Base-by-base conservation (phyloP, 1,284 basidiomycete species). In the Tremellales sp. region DNA sequence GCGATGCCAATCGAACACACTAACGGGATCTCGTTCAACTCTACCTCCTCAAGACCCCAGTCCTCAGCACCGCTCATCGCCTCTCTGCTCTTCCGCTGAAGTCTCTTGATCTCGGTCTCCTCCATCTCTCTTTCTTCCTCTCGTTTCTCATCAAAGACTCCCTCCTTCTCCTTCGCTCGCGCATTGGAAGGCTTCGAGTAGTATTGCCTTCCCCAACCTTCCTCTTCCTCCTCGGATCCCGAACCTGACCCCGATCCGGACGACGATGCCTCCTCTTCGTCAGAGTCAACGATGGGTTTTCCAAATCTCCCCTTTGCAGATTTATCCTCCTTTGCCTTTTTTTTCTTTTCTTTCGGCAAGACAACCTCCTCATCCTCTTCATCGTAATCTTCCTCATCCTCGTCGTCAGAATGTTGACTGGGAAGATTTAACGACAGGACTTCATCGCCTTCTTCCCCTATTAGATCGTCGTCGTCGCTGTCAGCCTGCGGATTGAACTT, bases 71-170 rank as follows among this genome's bases (percentile, higher is more conserved):
- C 86, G 2, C 64, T 73, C 78, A 95, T 78, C 5, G 73, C 78
- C 56, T 88, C 84, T 18, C 86, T 77, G 31, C 81, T 76, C 70
- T 86, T 88, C 22, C 76, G 72, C 70, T 95, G 93, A 43, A 97
- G 70, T 40, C 88, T 77, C 59, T 76, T 82, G 6, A 87, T 88
- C 72, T 97, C 92, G 63, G 86, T 83, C 66, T 90, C 86, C 64
- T 95, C 91, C 49, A 94, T 75, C 61, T 88, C 85, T 61, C 85
- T 80, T 31, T 82, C 86, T 66, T 90, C 87, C 54, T 91, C 87
- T 52, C 88, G 67, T 57, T 87, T 87, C 33, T 86, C 86, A 40
- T 87, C 86, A 3, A 63, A 70, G 7, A 60, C 63, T 1, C 63
- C 68, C 45, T 86, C 76, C 18, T 79, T 81, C 28, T 85, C 87